Percentiles rank a stretch among this genome's conserved stretches.
phyloP scores from a whole-genome alignment of 176 grass and related monocot species.

The Aegilops umbellulata region DNA sequence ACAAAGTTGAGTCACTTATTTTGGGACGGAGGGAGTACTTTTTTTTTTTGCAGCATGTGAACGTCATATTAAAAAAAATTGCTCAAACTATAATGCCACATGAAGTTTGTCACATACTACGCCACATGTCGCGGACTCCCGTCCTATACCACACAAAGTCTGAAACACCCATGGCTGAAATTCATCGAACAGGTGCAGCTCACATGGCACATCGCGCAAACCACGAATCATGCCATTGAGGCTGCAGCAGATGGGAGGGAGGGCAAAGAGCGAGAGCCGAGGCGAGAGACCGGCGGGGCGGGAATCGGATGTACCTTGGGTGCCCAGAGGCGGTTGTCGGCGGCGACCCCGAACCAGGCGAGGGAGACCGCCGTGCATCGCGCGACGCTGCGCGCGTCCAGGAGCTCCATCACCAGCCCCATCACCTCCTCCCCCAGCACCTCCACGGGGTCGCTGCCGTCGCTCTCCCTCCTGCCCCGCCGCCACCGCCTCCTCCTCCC shows the following conservation, averaged over 20 bases:
- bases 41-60: background rate
- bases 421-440: conserved; percentile 54
- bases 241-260: background rate
- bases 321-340: conserved; percentile 62
- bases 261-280: background rate
- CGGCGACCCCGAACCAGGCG: conserved; percentile 55
- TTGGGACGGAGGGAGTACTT: no score
- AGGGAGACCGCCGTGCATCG: conserved; percentile 62
- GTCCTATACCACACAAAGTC: background rate
- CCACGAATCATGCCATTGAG: background rate
- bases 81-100: background rate
- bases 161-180: background rate
- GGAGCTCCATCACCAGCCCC: conserved; percentile 50
- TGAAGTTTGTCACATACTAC: background rate
- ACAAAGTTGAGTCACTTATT: no score
- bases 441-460: conserved; percentile 48
- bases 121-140: background rate
- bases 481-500: background rate
- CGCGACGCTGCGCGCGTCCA: conserved; percentile 77
- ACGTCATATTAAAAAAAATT: background rate
- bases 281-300: background rate
- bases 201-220: background rate
- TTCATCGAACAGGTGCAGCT: conserved; percentile 21
- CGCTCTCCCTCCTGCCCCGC: background rate
- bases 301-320: conserved; percentile 39